Base-by-base conservation (phyloP, 208 protist genomes). In the Herpetomonas muscarum region DNA sequence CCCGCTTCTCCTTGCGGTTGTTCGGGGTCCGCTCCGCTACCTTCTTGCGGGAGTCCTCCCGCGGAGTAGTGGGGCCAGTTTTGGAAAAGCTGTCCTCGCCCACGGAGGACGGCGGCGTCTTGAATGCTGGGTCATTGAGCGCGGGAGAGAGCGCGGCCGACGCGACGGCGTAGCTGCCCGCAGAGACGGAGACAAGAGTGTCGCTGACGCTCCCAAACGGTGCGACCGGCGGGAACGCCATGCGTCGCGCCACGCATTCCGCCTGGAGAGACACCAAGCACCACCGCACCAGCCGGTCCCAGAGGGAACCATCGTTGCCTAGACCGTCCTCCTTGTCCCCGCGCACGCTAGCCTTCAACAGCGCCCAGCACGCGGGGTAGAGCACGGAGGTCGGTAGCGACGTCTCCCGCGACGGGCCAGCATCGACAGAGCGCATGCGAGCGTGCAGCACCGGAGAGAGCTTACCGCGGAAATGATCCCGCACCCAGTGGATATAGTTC, bases 391-490 rank as follows among this genome's bases (percentile, higher is more conserved):
- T 42, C 1, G 83, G 42, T 0, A 85, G 68, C 3, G 44, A 41
- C 12, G 74, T 58, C 15, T 6, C 17, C 10, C 41, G 41, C 9
- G 41, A 6, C 10, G 10, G 15, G n/a, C 63, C 61, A 13, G 47
- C 51, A 31, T 79, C 64, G 41, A 85, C 84, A 13, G 52, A 62
- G 28, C 70, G 56, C 64, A 90, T 75, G 55, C 75, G 78, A 4
- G 65, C 49, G 63, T 76, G 70, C 48, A 87, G 46, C 26, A 72
- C 65, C 19, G 63, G 62, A 1, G 61, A 51, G 42, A 84, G 54
- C 24, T 78, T 79, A 26, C 70, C 76, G 30, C 67, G 69, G 61
- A 82, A 86, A 49, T 77, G 74, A 10, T 82, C 70, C 21, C 61
- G 42, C 28, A 90, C 39, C 76, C 79, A 90, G 6, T 74, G 56